phyloP scores from a whole-genome alignment of 2,329 filamentous ascomycete species.

The Fusarium guadeloupense region DNA sequence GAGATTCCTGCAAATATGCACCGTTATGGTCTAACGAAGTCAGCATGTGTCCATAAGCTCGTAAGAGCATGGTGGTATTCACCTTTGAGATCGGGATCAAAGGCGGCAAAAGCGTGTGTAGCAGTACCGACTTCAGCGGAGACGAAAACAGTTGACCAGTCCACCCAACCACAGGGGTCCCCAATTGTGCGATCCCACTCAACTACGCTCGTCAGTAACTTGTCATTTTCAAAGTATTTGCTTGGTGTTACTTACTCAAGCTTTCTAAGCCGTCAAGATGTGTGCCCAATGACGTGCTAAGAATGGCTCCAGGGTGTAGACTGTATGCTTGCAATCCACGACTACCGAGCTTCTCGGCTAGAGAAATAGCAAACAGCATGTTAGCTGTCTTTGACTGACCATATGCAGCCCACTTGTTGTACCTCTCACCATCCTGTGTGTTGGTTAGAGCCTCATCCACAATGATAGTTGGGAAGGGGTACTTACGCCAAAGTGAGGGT shows the following conservation, averaged over 20 bases:
- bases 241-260: neutral
- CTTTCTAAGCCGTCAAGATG: neutral
- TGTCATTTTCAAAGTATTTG: fast-evolving
- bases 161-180: conserved; percentile 13
- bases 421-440: neutral
- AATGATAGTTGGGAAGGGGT: too few species aligned
- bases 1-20: conserved; percentile 12
- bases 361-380: conserved; percentile 18
- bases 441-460: fast-evolving
- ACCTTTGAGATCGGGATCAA: conserved; percentile 17
- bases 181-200: conserved; percentile 7
- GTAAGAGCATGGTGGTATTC: fast-evolving
- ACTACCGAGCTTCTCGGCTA: conserved; percentile 26
- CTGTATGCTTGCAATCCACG: conserved; percentile 11
- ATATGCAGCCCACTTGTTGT: conserved; percentile 15
- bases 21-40: conserved; percentile 16
- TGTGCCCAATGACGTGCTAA: neutral
- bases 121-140: conserved; percentile 11
- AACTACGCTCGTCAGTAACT: neutral
- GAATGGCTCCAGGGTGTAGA: conserved; percentile 13
- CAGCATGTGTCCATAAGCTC: neutral
- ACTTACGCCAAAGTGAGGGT: conserved; percentile 3
- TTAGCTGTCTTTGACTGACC: conserved; percentile 25
- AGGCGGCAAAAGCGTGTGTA: conserved; percentile 26
- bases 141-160: conserved; percentile 11